Evolutionary conservation across 2,329 filamentous ascomycete species (phyloP).

Genomic region (Diaporthe batatas): DNA sequence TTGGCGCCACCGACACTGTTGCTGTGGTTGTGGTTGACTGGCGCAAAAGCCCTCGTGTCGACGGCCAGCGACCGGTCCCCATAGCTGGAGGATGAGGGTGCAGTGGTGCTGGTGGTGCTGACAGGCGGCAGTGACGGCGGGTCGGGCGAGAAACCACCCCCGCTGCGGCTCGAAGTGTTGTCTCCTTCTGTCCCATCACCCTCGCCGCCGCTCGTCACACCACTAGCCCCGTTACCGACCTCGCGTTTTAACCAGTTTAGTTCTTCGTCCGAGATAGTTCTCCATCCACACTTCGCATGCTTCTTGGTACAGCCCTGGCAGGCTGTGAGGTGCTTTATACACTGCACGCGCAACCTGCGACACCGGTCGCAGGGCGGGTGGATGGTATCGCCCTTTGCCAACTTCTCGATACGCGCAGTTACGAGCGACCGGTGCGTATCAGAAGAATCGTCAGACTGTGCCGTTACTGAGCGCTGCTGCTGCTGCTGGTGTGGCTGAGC

Average conservation of each 20-base stretch:
- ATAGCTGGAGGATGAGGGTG: not conserved
- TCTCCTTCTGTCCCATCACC: conserved; percentile 40
- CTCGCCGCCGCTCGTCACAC: conserved; percentile 49
- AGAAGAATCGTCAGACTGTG: conserved; percentile 44
- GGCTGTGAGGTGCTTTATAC: conserved; percentile 86
- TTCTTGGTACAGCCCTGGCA: conserved; percentile 92
- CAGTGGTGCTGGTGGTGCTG: conserved; percentile 15
- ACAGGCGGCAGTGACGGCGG: conserved; percentile 29
- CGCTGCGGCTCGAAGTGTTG: conserved; percentile 45
- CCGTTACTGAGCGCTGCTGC: conserved; percentile 45
- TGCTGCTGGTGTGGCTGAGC: not conserved
- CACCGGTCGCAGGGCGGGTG: conserved; percentile 83
- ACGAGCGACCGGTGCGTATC: conserved; percentile 67
- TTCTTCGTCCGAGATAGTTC: conserved; percentile 82
- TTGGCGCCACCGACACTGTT: not conserved
- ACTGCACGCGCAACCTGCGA: conserved; percentile 79
- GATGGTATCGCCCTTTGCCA: conserved; percentile 80
- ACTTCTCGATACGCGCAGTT: conserved; percentile 79
- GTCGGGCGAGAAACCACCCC: conserved; percentile 43
- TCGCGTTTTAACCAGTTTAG: conserved; percentile 53
- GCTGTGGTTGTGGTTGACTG: conserved; percentile 7
- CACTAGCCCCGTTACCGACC: conserved; percentile 38
- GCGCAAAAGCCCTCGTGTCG: conserved; percentile 34
- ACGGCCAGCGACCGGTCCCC: conserved; percentile 19
- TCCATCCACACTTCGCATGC: conserved; percentile 90